Percentiles rank a stretch among this genome's conserved stretches.
Conservation (phyloP, 768 basidiomycete genomes). For the Boletus fagicola region DNA sequence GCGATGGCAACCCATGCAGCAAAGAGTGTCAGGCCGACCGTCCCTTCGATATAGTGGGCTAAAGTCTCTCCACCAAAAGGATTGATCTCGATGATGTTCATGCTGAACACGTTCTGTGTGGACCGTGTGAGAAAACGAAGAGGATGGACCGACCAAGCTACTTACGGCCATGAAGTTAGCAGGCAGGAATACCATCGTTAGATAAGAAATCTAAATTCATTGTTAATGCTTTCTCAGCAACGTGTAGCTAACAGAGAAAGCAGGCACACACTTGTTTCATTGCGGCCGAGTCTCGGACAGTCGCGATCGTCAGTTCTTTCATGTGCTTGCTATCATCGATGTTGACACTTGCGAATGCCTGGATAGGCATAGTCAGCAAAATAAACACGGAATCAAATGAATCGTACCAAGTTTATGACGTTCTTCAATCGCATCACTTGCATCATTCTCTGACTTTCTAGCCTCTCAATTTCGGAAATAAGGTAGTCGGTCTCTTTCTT, state of each 20-base stretch:
- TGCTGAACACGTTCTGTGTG: slow-evolving; percentile 49
- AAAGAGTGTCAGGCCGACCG: slow-evolving; percentile 46
- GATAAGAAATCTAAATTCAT: slow-evolving; percentile 38
- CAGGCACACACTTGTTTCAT: slow-evolving; percentile 32
- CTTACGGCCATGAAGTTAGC: slow-evolving; percentile 43
- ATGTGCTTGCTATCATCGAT: slow-evolving; percentile 54
- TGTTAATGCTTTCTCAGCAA: not conserved
- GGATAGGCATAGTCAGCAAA: not conserved
- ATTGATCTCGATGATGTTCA: slow-evolving; percentile 52
- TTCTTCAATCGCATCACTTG: slow-evolving; percentile 32
- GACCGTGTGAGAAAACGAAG: slow-evolving; percentile 1
- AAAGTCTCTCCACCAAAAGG: slow-evolving; percentile 29
- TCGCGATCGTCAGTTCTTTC: slow-evolving; percentile 47
- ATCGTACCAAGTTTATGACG: slow-evolving; percentile 34
- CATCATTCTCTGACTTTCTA: slow-evolving; percentile 38
- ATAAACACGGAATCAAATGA: not conserved
- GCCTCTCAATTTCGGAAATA: slow-evolving; percentile 47
- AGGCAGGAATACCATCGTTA: slow-evolving; percentile 63
- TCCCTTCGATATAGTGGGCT: slow-evolving; percentile 38
- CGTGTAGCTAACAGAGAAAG: slow-evolving; percentile 26
- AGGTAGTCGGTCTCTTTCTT: slow-evolving; percentile 47
- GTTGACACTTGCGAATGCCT: slow-evolving; percentile 63
- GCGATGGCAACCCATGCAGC: slow-evolving; percentile 58
- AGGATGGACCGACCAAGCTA: not conserved
- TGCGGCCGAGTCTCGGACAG: slow-evolving; percentile 42